phyloP scores from a whole-genome alignment of 495 filamentous ascomycete species.

The Penicillium argentinense region DNA sequence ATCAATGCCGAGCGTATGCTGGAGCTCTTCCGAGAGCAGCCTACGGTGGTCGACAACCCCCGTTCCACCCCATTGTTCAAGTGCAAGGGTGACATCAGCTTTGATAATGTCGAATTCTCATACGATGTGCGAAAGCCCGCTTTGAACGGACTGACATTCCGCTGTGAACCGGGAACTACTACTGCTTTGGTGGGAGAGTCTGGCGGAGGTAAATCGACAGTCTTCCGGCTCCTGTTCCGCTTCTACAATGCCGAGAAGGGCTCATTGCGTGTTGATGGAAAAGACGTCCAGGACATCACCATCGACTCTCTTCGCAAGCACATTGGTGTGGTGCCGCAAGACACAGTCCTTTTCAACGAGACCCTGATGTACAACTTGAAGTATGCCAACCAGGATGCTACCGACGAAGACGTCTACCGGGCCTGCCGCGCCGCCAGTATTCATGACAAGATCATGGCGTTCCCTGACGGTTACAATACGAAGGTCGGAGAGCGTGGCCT shows the following conservation, averaged over 20 bases:
- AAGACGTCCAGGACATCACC: constrained; percentile 79
- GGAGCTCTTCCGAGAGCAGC: constrained; percentile 92
- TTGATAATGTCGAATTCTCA: constrained; percentile 83
- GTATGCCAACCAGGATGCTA: constrained; percentile 85
- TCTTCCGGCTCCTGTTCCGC: constrained; percentile 93
- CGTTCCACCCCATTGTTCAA: constrained; percentile 50
- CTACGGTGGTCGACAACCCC: constrained; percentile 77
- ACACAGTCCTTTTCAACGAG: constrained; percentile 96
- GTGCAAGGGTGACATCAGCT: constrained; percentile 80
- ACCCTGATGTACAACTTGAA: constrained; percentile 94
- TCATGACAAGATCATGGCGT: constrained; percentile 90
- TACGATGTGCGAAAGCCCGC: constrained; percentile 90
- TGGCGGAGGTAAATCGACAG: constrained; percentile 93
- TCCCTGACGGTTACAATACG: constrained; percentile 89
- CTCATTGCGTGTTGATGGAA: constrained; percentile 77
- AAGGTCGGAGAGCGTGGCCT: constrained; percentile 94
- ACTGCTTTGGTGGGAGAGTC: constrained; percentile 96
- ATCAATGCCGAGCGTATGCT: constrained; percentile 95
- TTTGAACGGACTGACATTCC: constrained; percentile 76
- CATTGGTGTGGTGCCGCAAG: constrained; percentile 96
- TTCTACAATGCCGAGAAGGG: constrained; percentile 86
- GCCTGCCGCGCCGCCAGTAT: constrained; percentile 92
- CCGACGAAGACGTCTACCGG: constrained; percentile 84
- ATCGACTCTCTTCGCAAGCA: constrained; percentile 89
- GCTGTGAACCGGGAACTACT: constrained; percentile 82